phyloP scores from a whole-genome alignment of 805 yeast genomes.

The Suhomyces prunicola region DNA sequence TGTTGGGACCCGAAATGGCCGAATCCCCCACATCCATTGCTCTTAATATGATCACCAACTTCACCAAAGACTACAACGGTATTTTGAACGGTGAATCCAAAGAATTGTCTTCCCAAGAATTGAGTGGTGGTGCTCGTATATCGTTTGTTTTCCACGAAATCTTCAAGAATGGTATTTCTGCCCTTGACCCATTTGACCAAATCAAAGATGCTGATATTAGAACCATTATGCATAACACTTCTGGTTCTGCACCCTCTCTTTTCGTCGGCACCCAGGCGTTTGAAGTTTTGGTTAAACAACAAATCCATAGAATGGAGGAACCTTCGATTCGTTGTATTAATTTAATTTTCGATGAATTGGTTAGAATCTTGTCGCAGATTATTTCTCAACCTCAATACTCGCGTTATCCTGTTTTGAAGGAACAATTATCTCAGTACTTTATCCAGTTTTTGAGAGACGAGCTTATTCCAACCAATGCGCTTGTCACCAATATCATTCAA shows the following conservation, averaged over 20 bases:
- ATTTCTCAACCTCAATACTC: conserved; percentile 71
- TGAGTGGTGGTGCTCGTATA: conserved; percentile 97
- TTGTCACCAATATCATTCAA: conserved; percentile 77
- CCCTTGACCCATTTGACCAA: conserved; percentile 94
- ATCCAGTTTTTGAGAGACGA: conserved; percentile 77
- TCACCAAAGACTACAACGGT: conserved; percentile 86
- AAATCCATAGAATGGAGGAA: conserved; percentile 86
- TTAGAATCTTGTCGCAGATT: conserved; percentile 82
- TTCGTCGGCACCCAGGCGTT: conserved; percentile 97
- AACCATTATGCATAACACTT: conserved; percentile 93
- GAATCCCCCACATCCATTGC: conserved; percentile 90
- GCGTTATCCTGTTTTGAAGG: conserved; percentile 89
- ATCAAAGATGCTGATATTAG: conserved; percentile 94
- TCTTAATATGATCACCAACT: conserved; percentile 85
- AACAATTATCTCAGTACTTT: conserved; percentile 75
- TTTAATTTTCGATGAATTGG: conserved; percentile 90
- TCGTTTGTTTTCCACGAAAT: conserved; percentile 96
- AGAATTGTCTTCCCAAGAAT: conserved; percentile 83
- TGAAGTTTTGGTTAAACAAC: conserved; percentile 57
- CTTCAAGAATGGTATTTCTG: conserved; percentile 84
- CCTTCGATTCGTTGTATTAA: conserved; percentile 87
- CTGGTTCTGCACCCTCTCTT: conserved; percentile 92
- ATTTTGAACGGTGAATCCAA: conserved; percentile 89
- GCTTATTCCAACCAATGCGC: conserved; percentile 78
- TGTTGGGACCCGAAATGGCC: conserved; percentile 84